Conservation (phyloP, 176 grass and related monocot genomes). For the Carex parvula region DNA sequence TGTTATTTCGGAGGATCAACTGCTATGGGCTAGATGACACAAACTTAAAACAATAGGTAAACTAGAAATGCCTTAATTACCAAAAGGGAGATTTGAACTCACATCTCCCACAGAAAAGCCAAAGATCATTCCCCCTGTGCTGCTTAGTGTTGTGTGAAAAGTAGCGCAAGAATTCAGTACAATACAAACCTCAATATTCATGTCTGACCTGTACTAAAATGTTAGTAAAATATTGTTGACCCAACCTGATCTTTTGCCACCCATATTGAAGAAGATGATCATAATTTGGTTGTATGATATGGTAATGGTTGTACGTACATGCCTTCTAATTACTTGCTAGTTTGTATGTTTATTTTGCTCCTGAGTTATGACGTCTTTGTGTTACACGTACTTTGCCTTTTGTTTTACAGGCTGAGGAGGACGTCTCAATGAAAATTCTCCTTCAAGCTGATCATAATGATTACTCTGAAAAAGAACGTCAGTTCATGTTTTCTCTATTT, state of each 20-base stretch:
- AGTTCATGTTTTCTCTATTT: slow-evolving; percentile 17
- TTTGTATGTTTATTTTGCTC: background rate
- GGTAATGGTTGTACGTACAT: background rate
- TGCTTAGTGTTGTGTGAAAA: background rate
- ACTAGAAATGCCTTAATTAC: background rate
- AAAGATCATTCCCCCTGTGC: background rate
- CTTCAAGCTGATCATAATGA: slow-evolving; percentile 15
- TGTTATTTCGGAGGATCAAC: background rate
- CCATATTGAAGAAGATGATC: background rate
- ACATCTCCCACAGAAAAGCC: background rate
- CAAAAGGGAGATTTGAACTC: background rate
- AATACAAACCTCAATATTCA: background rate
- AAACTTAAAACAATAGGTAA: slow-evolving; percentile 1
- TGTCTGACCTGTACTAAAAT: background rate
- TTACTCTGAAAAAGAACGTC: slow-evolving; percentile 4
- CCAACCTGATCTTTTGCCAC: background rate
- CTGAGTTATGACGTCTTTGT: background rate
- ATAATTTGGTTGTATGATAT: background rate
- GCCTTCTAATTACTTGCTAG: background rate
- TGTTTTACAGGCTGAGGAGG: slow-evolving; percentile 30
- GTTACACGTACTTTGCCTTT: background rate
- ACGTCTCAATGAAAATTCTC: slow-evolving; percentile 22
- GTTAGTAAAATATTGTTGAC: background rate
- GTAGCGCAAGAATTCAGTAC: background rate
- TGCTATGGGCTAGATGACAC: background rate